Percentiles rank a stretch among this genome's conserved stretches.
Evolutionary conservation across 2,329 filamentous ascomycete genomes (phyloP).

Genomic region (Fusarium sp.): DNA sequence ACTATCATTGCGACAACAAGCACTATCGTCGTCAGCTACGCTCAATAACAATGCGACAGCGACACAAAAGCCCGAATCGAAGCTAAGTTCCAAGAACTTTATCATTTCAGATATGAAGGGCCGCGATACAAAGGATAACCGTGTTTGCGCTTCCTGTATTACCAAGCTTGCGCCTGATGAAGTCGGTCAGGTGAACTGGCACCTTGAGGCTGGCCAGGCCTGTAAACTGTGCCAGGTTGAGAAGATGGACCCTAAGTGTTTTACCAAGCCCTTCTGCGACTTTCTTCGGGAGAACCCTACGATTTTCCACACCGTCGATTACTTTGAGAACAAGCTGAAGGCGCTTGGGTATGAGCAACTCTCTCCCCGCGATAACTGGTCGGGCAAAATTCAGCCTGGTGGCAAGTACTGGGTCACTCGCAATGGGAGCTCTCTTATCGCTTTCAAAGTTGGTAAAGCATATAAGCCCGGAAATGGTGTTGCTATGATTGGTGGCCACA

Average conservation of each 20-base stretch:
- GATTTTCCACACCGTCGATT: constrained; percentile 86
- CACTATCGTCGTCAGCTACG: constrained; percentile 41
- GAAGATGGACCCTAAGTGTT: constrained; percentile 65
- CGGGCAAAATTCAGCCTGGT: constrained; percentile 72
- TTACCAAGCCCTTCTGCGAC: constrained; percentile 83
- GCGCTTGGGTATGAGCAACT: constrained; percentile 78
- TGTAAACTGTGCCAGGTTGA: constrained; percentile 51
- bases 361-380: constrained; percentile 83
- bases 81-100: constrained; percentile 54
- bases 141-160: constrained; percentile 52
- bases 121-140: constrained; percentile 45
- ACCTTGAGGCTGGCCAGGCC: constrained; percentile 31
- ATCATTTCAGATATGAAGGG: constrained; percentile 53
- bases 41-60: constrained; percentile 41
- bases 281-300: constrained; percentile 93
- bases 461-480: constrained; percentile 88
- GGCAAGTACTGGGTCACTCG: constrained; percentile 90
- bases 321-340: constrained; percentile 77
- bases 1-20: constrained; percentile 54
- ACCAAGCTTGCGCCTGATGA: constrained; percentile 43
- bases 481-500: constrained; percentile 88
- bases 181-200: constrained; percentile 45
- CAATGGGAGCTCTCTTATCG: constrained; percentile 85
- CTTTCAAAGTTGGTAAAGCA: constrained; percentile 81
- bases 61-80: constrained; percentile 28